Percentiles rank a stretch among this genome's conserved stretches.
Evolutionary conservation across 2,329 filamentous ascomycete genomes (phyloP).

Genomic region (Trichophyton rubrum): DNA sequence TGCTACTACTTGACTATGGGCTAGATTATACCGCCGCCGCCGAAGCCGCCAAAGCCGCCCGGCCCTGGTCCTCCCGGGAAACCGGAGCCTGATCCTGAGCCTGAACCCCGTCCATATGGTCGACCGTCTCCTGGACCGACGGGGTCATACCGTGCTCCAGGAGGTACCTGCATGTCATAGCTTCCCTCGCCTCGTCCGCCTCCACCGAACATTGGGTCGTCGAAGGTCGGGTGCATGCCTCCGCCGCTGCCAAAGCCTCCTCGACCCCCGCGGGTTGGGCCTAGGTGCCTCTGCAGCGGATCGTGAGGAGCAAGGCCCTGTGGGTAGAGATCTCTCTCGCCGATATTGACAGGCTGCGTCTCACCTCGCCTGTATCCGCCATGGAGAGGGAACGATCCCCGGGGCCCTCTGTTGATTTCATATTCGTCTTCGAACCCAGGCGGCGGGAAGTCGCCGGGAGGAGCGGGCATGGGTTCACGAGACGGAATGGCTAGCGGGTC

Average conservation of each 20-base stretch:
- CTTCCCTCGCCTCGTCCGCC: conserved; percentile 40
- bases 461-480: conserved; percentile 54
- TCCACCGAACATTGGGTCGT: conserved; percentile 66
- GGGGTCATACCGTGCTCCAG: conserved; percentile 85
- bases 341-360: conserved; percentile 55
- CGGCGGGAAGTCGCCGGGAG: conserved; percentile 63
- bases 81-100: conserved; percentile 24
- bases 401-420: conserved; percentile 59
- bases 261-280: conserved; percentile 47
- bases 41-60: conserved; percentile 28
- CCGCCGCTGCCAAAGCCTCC: conserved; percentile 40
- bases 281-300: conserved; percentile 57
- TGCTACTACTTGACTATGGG: too few relatives aligned
- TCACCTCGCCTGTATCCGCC: conserved; percentile 26
- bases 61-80: conserved; percentile 37
- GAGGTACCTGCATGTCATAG: conserved; percentile 63
- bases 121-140: conserved; percentile 56
- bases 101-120: conserved; percentile 30
- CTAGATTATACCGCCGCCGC: conserved; percentile 25
- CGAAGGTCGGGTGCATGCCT: conserved; percentile 94
- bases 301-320: conserved; percentile 75
- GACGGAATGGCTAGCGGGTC: conserved; percentile 51
- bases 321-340: conserved; percentile 78
- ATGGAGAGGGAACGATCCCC: conserved; percentile 29
- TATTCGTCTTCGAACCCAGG: conserved; percentile 91